phyloP scores from a whole-genome alignment of 2,329 filamentous ascomycete species.

The Aspergillus sp. region DNA sequence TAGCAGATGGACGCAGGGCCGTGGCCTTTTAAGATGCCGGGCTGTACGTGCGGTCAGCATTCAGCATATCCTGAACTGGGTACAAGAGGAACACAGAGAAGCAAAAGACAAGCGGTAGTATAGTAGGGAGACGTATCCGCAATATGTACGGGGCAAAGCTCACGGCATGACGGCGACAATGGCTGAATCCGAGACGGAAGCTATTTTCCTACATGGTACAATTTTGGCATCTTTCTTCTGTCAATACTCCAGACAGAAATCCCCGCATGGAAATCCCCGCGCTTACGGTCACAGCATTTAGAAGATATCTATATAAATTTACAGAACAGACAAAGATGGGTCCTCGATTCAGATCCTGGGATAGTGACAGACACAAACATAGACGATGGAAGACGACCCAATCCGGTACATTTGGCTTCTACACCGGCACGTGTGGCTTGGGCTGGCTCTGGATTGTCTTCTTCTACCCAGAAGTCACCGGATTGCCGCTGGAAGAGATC shows the following conservation, averaged over 20 bases:
- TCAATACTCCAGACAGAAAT: neutral
- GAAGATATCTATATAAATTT: neutral
- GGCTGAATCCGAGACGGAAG: neutral
- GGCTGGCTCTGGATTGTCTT: slow-evolving; percentile 33
- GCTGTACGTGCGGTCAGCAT: neutral
- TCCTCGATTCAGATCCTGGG: too few species aligned
- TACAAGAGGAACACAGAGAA: neutral
- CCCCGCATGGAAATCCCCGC: neutral
- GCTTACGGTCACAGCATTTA: neutral
- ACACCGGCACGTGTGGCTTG: slow-evolving; percentile 42
- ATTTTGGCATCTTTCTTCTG: neutral
- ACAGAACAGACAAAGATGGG: neutral
- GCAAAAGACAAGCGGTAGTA: too few species aligned
- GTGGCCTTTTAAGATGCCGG: neutral
- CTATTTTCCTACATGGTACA: neutral
- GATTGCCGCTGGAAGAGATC: slow-evolving; percentile 16
- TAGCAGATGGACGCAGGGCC: neutral
- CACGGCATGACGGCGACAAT: slow-evolving; percentile 1
- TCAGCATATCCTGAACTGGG: too few species aligned
- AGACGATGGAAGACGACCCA: slow-evolving; percentile 30
- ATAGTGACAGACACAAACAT: too few species aligned
- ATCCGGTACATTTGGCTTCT: slow-evolving; percentile 46
- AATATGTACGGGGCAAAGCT: neutral
- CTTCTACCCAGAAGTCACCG: slow-evolving; percentile 20
- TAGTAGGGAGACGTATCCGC: neutral